These are phyloP conservation scores for Diplotaxis tenuifolia DNA, from an alignment of 345 rosid species.

Conservation along the genomic window DNA sequence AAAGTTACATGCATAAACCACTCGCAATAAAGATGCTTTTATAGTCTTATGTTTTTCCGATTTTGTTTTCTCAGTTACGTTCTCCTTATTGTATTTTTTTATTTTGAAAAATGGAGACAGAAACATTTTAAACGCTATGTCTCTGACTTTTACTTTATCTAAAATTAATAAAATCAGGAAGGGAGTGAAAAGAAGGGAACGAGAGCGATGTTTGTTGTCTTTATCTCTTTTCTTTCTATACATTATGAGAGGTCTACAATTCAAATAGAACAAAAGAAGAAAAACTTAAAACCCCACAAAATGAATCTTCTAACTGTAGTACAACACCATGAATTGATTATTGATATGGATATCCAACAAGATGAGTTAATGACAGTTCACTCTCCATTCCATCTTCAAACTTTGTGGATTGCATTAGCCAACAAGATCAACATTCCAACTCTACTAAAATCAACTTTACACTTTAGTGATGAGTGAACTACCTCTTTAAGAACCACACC, in stretches of 20 bases:
- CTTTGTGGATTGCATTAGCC: background rate
- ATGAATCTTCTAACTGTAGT: background rate
- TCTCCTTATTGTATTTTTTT: background rate
- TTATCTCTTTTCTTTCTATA: background rate
- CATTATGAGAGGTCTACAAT: background rate
- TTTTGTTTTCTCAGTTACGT: background rate
- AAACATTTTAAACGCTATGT: constrained; percentile 12
- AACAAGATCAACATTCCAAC: background rate
- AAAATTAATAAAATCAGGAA: background rate
- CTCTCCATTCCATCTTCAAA: background rate
- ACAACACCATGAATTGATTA: background rate
- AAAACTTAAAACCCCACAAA: background rate
- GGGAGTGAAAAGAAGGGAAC: background rate
- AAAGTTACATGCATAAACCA: too few species aligned
- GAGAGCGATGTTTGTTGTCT: constrained; percentile 4
- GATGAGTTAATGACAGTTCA: background rate
- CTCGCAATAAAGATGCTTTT: too few species aligned
- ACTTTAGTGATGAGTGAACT: constrained; percentile 15
- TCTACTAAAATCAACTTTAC: constrained; percentile 8
- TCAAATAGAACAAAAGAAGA: background rate
- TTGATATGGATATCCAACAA: too few species aligned
- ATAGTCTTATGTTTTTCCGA: background rate
- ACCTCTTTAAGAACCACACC: background rate
- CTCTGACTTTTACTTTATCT: background rate
- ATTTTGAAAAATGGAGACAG: background rate